Base-by-base conservation (phyloP, 2,329 filamentous ascomycete genomes). In the Fusarium foetens region DNA sequence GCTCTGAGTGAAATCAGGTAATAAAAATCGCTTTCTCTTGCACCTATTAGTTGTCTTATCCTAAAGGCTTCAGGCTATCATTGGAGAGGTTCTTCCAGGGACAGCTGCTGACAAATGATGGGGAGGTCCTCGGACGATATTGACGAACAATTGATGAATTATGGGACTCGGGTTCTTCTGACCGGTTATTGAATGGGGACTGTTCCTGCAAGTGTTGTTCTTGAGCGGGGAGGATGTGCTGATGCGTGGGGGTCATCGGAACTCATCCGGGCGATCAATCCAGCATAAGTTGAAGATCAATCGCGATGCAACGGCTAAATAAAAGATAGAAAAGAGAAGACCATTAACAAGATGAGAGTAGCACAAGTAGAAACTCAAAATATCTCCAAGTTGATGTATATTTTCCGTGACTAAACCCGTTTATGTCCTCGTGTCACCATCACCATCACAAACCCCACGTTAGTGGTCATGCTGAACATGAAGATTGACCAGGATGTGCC, bases 181-280 rank as follows among this genome's bases (percentile, higher is more conserved):
- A 5, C 54, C 31, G 23, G 23, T n/a, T 35, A 36, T 36, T 57
- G 19, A 46, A 36, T 27, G 41, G 53, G 31, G n/a, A 27, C 13
- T 27, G 23, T 57, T 35, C 13, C 29, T 13, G 23, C 39, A 57
- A 45, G n/a, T 6, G 23, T 17, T 39, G 19, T 12, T 14, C 7
- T 3, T 36, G 23, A 35, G 53, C 53, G 53, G 53, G 23, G 39
- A 57, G 39, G 49, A 39, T 53, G 49, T 53, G 23, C 19, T 35
- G 29, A 46, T 46, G 17, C 54, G 41, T 49, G 54, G 54, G 54
- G 54, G 54, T 58, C 29, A n/a, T 49, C 41, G 23, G 41, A 36
- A 41, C 19, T n/a, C 31, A 57, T 21, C 29, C 39, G 10, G 41
- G 17, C 23, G 31, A 57, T 53, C 46, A 23, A 14, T 13, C 3